These are phyloP conservation scores for Nicotiana attenuata DNA, from an alignment of 257 asterid genomes.

Conservation along the genomic window DNA sequence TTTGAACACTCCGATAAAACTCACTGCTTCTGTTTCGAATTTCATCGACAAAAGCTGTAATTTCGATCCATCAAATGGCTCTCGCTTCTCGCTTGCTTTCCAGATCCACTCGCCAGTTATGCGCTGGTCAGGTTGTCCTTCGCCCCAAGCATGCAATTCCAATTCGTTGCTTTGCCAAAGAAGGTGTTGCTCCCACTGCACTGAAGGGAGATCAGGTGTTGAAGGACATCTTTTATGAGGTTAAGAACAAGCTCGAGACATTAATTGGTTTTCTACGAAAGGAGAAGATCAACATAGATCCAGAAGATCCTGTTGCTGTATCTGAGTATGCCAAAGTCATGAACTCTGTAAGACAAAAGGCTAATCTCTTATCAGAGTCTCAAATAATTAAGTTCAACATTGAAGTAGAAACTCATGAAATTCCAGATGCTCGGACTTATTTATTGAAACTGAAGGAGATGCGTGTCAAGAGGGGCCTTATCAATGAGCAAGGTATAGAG, in stretches of 20 bases:
- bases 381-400: conserved; percentile 81
- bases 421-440: conserved; percentile 90
- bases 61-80: conserved; percentile 32
- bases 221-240: conserved; percentile 88
- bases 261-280: conserved; percentile 65
- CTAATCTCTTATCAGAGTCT: conserved; percentile 77
- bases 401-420: conserved; percentile 61
- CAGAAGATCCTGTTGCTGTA: conserved; percentile 87
- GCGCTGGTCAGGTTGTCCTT: too few relatives aligned
- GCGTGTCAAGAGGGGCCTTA: conserved; percentile 76
- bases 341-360: conserved; percentile 84
- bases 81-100: conserved; percentile 46
- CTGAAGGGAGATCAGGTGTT: conserved; percentile 24
- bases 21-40: too few relatives aligned
- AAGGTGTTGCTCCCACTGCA: too few relatives aligned
- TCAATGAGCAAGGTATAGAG: conserved; percentile 78
- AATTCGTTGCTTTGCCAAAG: too few relatives aligned
- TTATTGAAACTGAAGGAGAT: conserved; percentile 23
- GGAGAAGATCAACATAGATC: conserved; percentile 87
- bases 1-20: too few relatives aligned
- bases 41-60: background rate
- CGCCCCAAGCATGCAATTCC: too few relatives aligned
- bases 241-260: conserved; percentile 86
- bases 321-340: conserved; percentile 76
- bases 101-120: too few relatives aligned